Evolutionary conservation across 2,329 filamentous ascomycete species (phyloP).

Genomic region (Sclerotinia minor): DNA sequence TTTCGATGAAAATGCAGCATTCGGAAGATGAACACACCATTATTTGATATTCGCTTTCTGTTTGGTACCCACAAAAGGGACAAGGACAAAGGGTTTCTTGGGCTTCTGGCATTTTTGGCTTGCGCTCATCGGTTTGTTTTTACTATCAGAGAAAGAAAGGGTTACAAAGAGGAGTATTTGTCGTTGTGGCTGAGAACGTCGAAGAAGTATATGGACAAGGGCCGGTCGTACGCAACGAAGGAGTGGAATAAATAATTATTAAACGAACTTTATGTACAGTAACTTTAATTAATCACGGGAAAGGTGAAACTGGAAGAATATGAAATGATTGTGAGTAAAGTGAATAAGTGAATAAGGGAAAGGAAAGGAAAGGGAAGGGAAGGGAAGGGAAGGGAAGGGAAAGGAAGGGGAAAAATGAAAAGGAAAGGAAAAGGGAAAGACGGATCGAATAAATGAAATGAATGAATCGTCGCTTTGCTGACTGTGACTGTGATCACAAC

Average conservation of each 20-base stretch:
- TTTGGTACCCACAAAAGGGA: constrained; percentile 46
- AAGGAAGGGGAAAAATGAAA: background rate
- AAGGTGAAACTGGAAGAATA: background rate
- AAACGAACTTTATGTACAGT: background rate
- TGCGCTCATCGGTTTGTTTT: background rate
- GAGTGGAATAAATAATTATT: background rate
- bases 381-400: background rate
- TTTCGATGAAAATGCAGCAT: constrained; percentile 24
- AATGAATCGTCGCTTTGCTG: constrained; percentile 4
- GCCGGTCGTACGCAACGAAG: background rate
- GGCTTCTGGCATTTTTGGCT: constrained; percentile 5
- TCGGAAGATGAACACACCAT: constrained; percentile 39
- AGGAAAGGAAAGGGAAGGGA: background rate
- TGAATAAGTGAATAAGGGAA: background rate
- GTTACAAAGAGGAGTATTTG: constrained; percentile 5
- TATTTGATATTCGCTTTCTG: constrained; percentile 44
- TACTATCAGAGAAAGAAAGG: background rate
- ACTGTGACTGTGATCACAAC: background rate
- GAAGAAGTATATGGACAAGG: constrained; percentile 1
- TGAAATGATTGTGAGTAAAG: background rate
- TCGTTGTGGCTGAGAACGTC: constrained; percentile 11
- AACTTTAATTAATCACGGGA: background rate
- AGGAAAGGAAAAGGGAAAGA: background rate
- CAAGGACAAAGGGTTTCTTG: constrained; percentile 44
- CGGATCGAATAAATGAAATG: constrained; percentile 4